Base-by-base conservation (phyloP, 768 basidiomycete genomes). In the Boletus pseudopeckii region DNA sequence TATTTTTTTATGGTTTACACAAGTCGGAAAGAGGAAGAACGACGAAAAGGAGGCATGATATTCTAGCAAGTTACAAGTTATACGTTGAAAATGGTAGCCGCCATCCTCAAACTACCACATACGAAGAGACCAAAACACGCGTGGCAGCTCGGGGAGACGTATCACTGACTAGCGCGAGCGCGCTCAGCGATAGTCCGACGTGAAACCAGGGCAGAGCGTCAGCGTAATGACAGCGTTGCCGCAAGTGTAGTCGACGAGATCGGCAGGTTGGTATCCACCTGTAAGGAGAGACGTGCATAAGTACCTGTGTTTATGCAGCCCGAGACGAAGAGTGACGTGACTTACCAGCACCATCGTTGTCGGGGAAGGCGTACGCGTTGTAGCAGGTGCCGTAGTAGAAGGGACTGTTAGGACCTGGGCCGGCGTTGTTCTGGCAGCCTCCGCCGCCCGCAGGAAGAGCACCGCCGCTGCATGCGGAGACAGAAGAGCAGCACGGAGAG, bases 291-390 rank as follows among this genome's bases (percentile, higher is more conserved):
- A 32, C 15, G 5, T 17, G 2, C 7, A 32, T 66, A 10, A 66
- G 17, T 24, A 24, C 24, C 24, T 24, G 4, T 24, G 4, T 24
- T 24, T n/a, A 36, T 15, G 37, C n/a, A 30, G 10, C 18, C 2
- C 1, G 14, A 40, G 15, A 20, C n/a, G 7, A 24, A 20, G 13
- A 37, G 33, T 7, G 15, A 34, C 3, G 6, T 7, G 28, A 56
- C 64, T 48, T 46, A 71, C 67, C 0, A 4, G 67, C 36, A 18
- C 69, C 69, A 17, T 71, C 69, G 37, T 69, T 69, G 55, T 69
- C 69, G 20, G 67, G 67, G 63, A 69, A 69, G 22, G 67, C 67
- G 10, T 71, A 71, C 30, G 69, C 67, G 20, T 71, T 69, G 54
- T 46, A 55, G 52, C 67, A 71, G 5, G 56, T 56, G 26, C 28